phyloP scores from a whole-genome alignment of 2,329 filamentous ascomycete genomes.

The Biscogniauxia mediterranea region DNA sequence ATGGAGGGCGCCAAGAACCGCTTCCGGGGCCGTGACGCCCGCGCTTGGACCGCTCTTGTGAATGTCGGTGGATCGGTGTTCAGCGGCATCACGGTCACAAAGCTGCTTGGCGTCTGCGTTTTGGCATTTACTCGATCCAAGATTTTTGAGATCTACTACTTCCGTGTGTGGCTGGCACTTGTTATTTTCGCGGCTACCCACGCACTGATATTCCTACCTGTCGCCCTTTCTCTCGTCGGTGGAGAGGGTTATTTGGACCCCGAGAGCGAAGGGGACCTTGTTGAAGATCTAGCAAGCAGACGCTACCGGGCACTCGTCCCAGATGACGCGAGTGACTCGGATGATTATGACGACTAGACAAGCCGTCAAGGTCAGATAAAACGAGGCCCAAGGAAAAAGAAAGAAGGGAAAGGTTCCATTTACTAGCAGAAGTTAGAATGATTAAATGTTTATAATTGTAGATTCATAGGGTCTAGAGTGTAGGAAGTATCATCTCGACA shows the following conservation, averaged over 20 bases:
- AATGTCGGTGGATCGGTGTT: conserved; percentile 95
- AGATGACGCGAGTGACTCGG: conserved; percentile 73
- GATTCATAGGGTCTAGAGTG: neutral
- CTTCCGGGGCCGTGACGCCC: conserved; percentile 78
- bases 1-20: conserved; percentile 77
- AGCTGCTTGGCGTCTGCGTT: conserved; percentile 87
- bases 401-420: neutral
- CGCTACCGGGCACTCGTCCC: conserved; percentile 75
- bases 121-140: conserved; percentile 94
- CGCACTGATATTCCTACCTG: conserved; percentile 86
- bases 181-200: conserved; percentile 87
- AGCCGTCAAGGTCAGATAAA: neutral
- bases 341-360: conserved; percentile 54
- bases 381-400: neutral
- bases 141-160: conserved; percentile 99
- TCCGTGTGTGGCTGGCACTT: conserved; percentile 90
- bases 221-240: conserved; percentile 80
- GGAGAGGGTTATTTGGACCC: conserved; percentile 86
- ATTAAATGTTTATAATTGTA: neutral
- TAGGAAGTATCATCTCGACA: too few species aligned
- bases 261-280: conserved; percentile 82
- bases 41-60: conserved; percentile 89
- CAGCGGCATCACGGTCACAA: conserved; percentile 93
- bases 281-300: conserved; percentile 80
- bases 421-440: neutral